Percentiles rank a stretch among this genome's conserved stretches.
These are phyloP conservation scores for Scedosporium apiospermum DNA, from an alignment of 2,329 filamentous ascomycete species.

Conservation along the genomic window DNA sequence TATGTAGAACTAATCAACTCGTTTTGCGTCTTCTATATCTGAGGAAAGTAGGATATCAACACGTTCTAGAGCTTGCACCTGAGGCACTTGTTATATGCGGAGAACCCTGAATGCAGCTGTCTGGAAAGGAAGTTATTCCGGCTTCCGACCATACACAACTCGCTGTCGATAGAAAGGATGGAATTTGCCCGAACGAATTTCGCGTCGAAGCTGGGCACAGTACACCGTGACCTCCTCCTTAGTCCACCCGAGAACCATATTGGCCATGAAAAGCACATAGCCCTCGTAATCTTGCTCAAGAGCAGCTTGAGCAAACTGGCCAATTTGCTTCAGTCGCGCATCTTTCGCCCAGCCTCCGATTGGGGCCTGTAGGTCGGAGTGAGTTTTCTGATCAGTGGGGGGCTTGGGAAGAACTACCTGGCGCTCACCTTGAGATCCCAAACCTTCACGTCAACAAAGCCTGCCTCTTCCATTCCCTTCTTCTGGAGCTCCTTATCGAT, in stretches of 20 bases:
- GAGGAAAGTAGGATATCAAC: no score
- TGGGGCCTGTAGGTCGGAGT: slow-evolving; percentile 17
- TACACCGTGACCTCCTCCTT: slow-evolving; percentile 22
- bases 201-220: slow-evolving; percentile 21
- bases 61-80: no score
- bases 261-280: slow-evolving; percentile 26
- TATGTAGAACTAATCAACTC: no score
- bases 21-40: no score
- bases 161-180: slow-evolving; percentile 30
- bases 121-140: neutral
- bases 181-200: slow-evolving; percentile 22
- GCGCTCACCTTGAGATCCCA: slow-evolving; percentile 14
- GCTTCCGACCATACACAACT: slow-evolving; percentile 11
- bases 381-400: neutral
- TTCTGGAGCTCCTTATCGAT: slow-evolving; percentile 13
- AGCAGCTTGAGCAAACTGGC: slow-evolving; percentile 24
- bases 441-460: slow-evolving; percentile 17
- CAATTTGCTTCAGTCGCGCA: slow-evolving; percentile 33
- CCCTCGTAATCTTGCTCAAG: slow-evolving; percentile 23
- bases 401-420: neutral
- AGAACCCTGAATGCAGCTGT: no score
- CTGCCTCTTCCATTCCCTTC: slow-evolving; percentile 12
- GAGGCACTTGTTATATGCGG: no score
- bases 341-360: slow-evolving; percentile 35
- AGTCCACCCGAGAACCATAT: slow-evolving; percentile 22